Evolutionary conservation across 1,284 basidiomycete genomes (phyloP).

Genomic region (Leccinum ponderosum): DNA sequence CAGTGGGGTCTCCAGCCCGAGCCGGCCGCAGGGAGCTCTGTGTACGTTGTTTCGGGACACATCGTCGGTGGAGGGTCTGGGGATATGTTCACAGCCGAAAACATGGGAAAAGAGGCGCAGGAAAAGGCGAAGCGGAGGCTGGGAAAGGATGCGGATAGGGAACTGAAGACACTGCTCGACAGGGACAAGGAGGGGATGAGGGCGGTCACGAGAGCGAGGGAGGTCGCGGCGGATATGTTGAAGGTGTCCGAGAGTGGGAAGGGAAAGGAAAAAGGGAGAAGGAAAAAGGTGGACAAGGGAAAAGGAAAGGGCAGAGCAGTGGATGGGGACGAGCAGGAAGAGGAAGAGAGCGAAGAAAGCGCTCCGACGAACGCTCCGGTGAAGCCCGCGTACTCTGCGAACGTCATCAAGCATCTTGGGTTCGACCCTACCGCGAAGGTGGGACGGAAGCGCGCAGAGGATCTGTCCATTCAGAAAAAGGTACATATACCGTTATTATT

Average conservation of each 20-base stretch:
- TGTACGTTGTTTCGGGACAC: constrained; percentile 80
- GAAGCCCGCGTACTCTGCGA: constrained; percentile 60
- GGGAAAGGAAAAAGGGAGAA: constrained; percentile 19
- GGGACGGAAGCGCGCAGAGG: constrained; percentile 43
- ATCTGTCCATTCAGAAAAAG: constrained; percentile 53
- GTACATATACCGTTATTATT: constrained; percentile 32
- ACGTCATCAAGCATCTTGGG: constrained; percentile 65
- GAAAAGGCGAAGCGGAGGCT: constrained; percentile 65
- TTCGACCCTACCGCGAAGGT: constrained; percentile 68
- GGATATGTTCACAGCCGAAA: constrained; percentile 57
- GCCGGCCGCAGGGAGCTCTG: constrained; percentile 49
- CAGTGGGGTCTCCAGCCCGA: constrained; percentile 73
- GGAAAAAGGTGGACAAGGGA: constrained; percentile 21
- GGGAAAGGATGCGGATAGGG: constrained; percentile 59
- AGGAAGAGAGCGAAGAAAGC: constrained; percentile 26
- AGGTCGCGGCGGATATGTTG: constrained; percentile 37
- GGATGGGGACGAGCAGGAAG: background rate
- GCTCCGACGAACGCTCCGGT: constrained; percentile 8
- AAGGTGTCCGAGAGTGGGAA: constrained; percentile 16
- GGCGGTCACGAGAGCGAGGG: constrained; percentile 56
- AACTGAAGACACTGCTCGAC: constrained; percentile 58
- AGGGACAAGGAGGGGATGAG: constrained; percentile 64
- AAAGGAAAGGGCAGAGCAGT: constrained; percentile 13
- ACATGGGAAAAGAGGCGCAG: constrained; percentile 72
- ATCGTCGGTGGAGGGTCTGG: constrained; percentile 52